Base-by-base conservation (phyloP, 495 filamentous ascomycete genomes). In the Lasiosphaeriaceae sp. region DNA sequence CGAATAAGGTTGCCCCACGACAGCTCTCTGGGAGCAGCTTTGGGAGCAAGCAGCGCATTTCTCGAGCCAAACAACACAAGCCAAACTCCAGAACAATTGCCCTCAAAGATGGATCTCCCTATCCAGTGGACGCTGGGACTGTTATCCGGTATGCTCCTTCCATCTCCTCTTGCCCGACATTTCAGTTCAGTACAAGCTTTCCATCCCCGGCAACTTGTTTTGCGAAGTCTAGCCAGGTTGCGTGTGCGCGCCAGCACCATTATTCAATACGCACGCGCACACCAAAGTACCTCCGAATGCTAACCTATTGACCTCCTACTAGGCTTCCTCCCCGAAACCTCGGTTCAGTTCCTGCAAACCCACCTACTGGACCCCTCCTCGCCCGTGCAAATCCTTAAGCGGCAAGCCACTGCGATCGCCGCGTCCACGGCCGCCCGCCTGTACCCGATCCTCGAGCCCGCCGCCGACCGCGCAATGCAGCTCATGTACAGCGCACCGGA, bases 401-500 rank as follows among this genome's bases (percentile, higher is more conserved):
- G 62, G 16, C 22, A 46, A 11, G 20, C 23, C 9, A 4, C 34
- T 26, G 44, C 44, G 5, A 0, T 55, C 61, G 1, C 57, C 62
- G 0, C 55, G 5, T 1, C 53, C 3, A 19, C 53, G 9, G 19
- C 52, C 41, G 3, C 31, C 14, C 11, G 41, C 2, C 17, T 64
- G 19, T 49, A 34, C 23, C 66, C 70, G 19, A 51, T 83, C 48
- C 64, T 81, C 8, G 67, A 71, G 14, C 73, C 86, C n/a, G 69
- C 85, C 54, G 59, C 76, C 48, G 70, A 77, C 59, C 57, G 79
- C 48, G 66, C 77, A 22, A 71, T 63, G 43, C 52, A 51, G 17
- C 56, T 65, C 11, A 63, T 78, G 12, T 61, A 68, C 47, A 66
- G 61, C 60, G 74, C 77, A 63, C 83, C 80, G 5, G 85, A 89